Conservation (phyloP, 2,329 filamentous ascomycete genomes). For the Phyllosticta paracitricarpa region DNA sequence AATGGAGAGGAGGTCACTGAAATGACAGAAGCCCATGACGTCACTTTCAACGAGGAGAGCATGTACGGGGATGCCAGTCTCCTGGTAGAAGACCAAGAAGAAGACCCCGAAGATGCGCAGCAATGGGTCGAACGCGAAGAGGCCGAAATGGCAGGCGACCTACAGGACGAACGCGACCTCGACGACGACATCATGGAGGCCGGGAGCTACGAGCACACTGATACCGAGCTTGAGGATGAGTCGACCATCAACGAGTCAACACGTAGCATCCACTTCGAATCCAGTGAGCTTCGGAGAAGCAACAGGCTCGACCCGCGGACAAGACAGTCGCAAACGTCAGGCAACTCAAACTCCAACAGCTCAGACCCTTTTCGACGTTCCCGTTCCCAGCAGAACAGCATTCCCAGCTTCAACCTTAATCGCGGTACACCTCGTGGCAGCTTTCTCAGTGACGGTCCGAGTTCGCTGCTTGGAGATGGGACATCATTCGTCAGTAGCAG, state of each 20-base stretch:
- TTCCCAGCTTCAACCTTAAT: conserved; percentile 6
- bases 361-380: not conserved
- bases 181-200: conserved; percentile 44
- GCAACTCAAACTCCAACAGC: not conserved
- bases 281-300: not conserved
- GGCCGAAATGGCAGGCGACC: conserved; percentile 35
- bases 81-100: conserved; percentile 20
- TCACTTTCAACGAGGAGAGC: conserved; percentile 40
- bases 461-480: conserved; percentile 5
- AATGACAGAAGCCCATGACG: conserved; percentile 10
- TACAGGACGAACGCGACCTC: conserved; percentile 37
- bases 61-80: conserved; percentile 36
- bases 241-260: conserved; percentile 15
- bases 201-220: conserved; percentile 44
- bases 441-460: conserved; percentile 7
- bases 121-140: conserved; percentile 35
- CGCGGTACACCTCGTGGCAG: conserved; percentile 1
- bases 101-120: conserved; percentile 16
- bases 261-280: not conserved
- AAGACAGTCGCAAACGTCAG: not conserved
- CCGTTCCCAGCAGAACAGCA: not conserved
- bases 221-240: conserved; percentile 40
- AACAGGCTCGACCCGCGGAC: not conserved
- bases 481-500: conserved; percentile 4
- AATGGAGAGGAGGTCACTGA: conserved; percentile 28